phyloP scores from a whole-genome alignment of 106 monocot genomes.

The Vanilla planifolia region DNA sequence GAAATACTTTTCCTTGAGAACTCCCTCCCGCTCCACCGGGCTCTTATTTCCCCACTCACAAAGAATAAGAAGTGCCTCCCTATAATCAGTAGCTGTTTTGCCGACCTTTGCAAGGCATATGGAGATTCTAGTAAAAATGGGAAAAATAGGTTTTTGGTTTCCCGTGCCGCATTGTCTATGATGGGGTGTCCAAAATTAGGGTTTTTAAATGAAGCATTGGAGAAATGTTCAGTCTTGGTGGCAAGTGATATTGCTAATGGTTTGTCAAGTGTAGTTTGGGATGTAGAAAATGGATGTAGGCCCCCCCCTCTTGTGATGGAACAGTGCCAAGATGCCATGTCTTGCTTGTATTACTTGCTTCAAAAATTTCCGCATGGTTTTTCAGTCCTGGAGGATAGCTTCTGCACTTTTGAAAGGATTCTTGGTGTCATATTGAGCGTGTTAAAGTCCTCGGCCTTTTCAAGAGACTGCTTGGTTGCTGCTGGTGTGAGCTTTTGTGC shows the following conservation, averaged over 20 bases:
- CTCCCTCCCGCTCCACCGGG: conserved; percentile 89
- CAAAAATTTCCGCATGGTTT: conserved; percentile 71
- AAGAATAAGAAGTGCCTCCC: conserved; percentile 43
- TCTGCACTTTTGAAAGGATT: conserved; percentile 24
- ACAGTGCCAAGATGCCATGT: conserved; percentile 98
- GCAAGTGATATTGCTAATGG: conserved; percentile 56
- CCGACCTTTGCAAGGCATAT: conserved; percentile 45
- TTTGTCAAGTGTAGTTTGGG: conserved; percentile 43
- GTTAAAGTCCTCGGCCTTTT: conserved; percentile 74
- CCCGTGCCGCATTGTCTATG: conserved; percentile 69
- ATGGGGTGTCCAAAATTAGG: conserved; percentile 84
- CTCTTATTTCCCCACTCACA: conserved; percentile 67
- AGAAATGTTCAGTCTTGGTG: conserved; percentile 52
- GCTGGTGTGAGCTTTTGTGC: conserved; percentile 93
- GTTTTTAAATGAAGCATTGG: conserved; percentile 61
- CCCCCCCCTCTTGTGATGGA: conserved; percentile 91
- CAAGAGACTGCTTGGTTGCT: conserved; percentile 93
- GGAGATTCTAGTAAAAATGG: conserved; percentile 22
- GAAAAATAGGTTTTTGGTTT: conserved; percentile 54
- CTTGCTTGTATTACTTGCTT: conserved; percentile 93
- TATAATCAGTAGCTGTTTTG: conserved; percentile 45
- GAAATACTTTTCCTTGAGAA: conserved; percentile 91
- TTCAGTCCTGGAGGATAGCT: conserved; percentile 22
- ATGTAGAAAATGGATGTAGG: conserved; percentile 43
- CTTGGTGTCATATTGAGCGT: conserved; percentile 43